These are phyloP conservation scores for Neurospora tetraspora DNA, from an alignment of 495 filamentous ascomycete genomes.

Conservation along the genomic window DNA sequence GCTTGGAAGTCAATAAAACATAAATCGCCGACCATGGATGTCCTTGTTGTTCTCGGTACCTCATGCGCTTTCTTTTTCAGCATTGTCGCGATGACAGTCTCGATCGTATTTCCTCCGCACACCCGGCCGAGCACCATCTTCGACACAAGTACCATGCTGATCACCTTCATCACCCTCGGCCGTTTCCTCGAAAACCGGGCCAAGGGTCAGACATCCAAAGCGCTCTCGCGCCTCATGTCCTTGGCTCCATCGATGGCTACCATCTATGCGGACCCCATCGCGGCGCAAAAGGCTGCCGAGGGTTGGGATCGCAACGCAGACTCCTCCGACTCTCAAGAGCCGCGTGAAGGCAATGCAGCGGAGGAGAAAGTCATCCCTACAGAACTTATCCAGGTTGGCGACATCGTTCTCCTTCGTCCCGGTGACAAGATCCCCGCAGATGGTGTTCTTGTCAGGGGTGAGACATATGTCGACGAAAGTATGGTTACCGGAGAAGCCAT, in stretches of 20 bases:
- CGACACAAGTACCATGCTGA: constrained; percentile 97
- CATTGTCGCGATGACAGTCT: constrained; percentile 75
- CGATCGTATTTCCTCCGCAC: constrained; percentile 59
- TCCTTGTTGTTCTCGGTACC: constrained; percentile 87
- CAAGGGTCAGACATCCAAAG: constrained; percentile 94
- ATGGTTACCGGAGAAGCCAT: constrained; percentile 98
- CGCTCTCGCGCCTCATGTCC: constrained; percentile 90
- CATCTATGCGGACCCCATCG: constrained; percentile 95
- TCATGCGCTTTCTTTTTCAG: constrained; percentile 99
- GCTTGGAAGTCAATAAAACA: constrained; percentile 89
- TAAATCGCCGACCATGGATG: constrained; percentile 91
- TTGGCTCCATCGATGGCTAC: constrained; percentile 93
- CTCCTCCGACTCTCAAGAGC: constrained; percentile 34
- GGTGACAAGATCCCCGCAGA: constrained; percentile 97
- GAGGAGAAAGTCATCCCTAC: constrained; percentile 83
- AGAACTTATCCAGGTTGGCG: constrained; percentile 88
- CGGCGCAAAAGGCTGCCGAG: constrained; percentile 80
- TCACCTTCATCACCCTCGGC: constrained; percentile 89
- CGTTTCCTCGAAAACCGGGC: constrained; percentile 90
- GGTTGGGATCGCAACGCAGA: constrained; percentile 47
- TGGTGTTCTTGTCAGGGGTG: constrained; percentile 73
- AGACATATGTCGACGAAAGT: constrained; percentile 92
- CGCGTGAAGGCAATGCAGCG: constrained; percentile 44
- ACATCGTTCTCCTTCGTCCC: constrained; percentile 85
- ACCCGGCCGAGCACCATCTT: constrained; percentile 77